A percentile compares a stretch with the other conserved stretches of the same genome.
Conservation (phyloP, 495 filamentous ascomycete genomes). For the Parachaetomium inaequale region DNA sequence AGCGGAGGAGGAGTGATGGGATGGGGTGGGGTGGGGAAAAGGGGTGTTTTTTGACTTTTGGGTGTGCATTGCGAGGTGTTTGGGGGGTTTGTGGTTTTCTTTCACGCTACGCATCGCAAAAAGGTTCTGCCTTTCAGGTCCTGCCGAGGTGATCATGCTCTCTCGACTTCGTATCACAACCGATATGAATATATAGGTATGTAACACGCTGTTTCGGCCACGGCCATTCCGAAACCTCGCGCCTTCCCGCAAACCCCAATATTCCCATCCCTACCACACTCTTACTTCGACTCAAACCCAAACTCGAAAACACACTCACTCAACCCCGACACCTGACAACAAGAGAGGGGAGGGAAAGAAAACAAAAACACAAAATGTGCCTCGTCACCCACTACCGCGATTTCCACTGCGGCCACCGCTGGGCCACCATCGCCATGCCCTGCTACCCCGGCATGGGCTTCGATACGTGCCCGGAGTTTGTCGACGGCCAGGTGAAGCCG, state of each 20-base stretch:
- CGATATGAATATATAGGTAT: not conserved
- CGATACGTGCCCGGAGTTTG: slow-evolving; percentile 33
- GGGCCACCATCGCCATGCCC: slow-evolving; percentile 33
- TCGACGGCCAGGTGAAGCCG: slow-evolving; percentile 23
- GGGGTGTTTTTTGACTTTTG: too few relatives aligned
- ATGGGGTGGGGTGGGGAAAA: not conserved
- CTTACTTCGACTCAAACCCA: not conserved
- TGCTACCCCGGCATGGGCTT: slow-evolving; percentile 41
- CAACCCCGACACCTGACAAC: not conserved
- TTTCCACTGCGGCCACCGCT: slow-evolving; percentile 38
- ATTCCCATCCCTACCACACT: not conserved
- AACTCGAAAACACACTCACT: not conserved
- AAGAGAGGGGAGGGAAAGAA: not conserved
- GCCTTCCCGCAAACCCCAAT: not conserved
- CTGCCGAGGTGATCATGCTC: not conserved
- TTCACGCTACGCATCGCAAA: not conserved
- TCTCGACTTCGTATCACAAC: not conserved
- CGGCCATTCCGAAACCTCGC: not conserved
- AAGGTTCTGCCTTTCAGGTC: not conserved
- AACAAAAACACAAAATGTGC: slow-evolving; percentile 26
- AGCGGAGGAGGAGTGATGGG: slow-evolving; percentile 16
- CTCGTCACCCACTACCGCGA: slow-evolving; percentile 34
- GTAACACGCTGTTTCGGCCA: not conserved
- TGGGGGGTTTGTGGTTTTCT: not conserved
- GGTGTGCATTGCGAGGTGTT: slow-evolving; percentile 8